Evolutionary conservation across 2,329 filamentous ascomycete species (phyloP).

Genomic region (Fusarium lyarnte): DNA sequence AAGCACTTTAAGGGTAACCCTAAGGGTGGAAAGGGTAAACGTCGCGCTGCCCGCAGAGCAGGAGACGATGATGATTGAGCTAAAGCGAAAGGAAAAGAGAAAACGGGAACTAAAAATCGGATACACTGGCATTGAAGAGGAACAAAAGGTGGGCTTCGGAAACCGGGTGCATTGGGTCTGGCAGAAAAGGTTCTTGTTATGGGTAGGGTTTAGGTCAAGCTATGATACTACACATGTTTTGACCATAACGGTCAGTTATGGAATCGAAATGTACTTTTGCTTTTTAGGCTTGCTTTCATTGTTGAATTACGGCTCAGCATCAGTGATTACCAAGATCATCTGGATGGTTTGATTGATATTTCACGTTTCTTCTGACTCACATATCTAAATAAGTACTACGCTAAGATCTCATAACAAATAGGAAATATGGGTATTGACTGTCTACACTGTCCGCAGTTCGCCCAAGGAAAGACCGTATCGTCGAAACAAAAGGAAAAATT

Average conservation of each 20-base stretch:
- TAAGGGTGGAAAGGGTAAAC: constrained; percentile 65
- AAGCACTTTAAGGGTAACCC: constrained; percentile 92
- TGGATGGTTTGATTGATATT: neutral
- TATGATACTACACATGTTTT: constrained; percentile 32
- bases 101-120: constrained; percentile 56
- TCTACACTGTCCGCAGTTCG: constrained; percentile 41
- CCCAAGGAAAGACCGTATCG: constrained; percentile 33
- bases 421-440: constrained; percentile 47
- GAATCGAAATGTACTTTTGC: constrained; percentile 31
- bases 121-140: constrained; percentile 5
- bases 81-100: constrained; percentile 56
- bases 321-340: neutral
- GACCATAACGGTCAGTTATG: constrained; percentile 26
- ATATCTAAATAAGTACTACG: constrained; percentile 4
- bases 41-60: constrained; percentile 32
- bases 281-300: constrained; percentile 21
- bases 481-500: constrained; percentile 29
- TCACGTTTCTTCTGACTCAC: constrained; percentile 1
- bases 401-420: constrained; percentile 27
- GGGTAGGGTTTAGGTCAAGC: constrained; percentile 19
- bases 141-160: constrained; percentile 65
- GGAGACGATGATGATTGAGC: constrained; percentile 36
- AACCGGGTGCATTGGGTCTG: constrained; percentile 35
- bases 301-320: neutral
- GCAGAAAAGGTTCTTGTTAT: constrained; percentile 30